Conservation (phyloP, 345 rosid genomes). For the Gynandropsis gynandra region DNA sequence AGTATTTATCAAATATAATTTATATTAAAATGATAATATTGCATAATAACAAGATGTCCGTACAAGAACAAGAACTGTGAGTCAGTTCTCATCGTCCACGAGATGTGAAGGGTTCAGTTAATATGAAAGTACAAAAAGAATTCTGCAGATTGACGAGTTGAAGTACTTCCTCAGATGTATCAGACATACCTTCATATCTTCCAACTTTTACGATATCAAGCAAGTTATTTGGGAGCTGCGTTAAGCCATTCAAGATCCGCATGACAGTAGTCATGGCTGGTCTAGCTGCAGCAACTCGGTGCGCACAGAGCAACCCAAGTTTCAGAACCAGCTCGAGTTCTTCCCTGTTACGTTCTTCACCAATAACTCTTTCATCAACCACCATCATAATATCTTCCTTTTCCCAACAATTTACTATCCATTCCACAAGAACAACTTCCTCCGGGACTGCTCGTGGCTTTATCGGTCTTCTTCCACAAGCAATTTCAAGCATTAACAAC, state of each 20-base stretch:
- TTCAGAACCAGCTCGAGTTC: constrained; percentile 29
- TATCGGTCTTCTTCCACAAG: constrained; percentile 37
- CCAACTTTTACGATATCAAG: constrained; percentile 14
- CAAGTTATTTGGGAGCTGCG: constrained; percentile 17
- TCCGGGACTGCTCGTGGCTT: constrained; percentile 10
- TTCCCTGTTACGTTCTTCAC: constrained; percentile 14
- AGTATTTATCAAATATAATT: too few species aligned
- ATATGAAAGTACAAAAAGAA: neutral
- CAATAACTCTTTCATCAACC: constrained; percentile 17
- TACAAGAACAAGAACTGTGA: too few species aligned
- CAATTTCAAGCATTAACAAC: constrained; percentile 35
- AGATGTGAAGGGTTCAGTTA: neutral
- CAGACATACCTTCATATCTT: constrained; percentile 8
- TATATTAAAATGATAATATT: too few species aligned
- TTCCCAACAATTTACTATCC: constrained; percentile 34
- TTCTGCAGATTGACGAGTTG: constrained; percentile 11
- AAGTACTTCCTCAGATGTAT: constrained; percentile 6
- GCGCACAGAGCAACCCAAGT: constrained; percentile 32
- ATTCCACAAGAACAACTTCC: constrained; percentile 25
- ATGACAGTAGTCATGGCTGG: constrained; percentile 26
- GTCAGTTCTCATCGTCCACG: constrained; percentile 9
- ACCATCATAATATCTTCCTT: constrained; percentile 29
- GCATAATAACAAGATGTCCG: too few species aligned
- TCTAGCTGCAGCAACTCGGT: constrained; percentile 19
- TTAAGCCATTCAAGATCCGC: constrained; percentile 19